Evolutionary conservation across 495 filamentous ascomycete species (phyloP), one percentile per base, ranked within the genome.

Genomic region (Podospora bellae-mahoneyi): DNA sequence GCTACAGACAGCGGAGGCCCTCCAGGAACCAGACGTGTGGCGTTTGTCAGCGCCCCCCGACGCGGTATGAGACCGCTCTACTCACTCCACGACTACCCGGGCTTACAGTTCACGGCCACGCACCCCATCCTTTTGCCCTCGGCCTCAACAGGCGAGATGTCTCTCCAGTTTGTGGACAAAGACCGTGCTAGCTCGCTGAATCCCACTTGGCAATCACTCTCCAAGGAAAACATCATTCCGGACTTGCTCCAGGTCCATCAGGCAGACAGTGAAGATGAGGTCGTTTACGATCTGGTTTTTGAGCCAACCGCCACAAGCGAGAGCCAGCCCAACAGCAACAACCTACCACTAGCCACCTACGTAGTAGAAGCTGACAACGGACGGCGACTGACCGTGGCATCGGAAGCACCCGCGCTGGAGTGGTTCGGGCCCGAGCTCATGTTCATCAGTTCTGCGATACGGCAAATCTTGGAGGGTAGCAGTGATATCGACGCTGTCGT

Each of bases 121-220:
- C 54, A 56, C 10, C 54, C 54, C 1, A 56, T 56, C 19, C 16
- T 56, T 56, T 56, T 20, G 16, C 54, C 54, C 54, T 18, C 15
- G 4, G 5, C 15, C 15, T 20, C 54, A 4, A 18, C 54, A 18
- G 54, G 19, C 16, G 19, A 4, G 0, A 18, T 20, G 19, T 18
- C 19, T 56, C 54, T 56, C 54, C 15, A 56, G 54, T 56, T 56
- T 20, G 54, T 56, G 16, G 19, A 56, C 54, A 56, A 56, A 56
- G 54, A 56, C 19, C 15, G 16, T 4, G 54, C 54, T 13, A 56
- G 54, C 54, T 56, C 54, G 54, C 19, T 56, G 54, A 56, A 56
- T 20, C 54, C 54, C 54, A 56, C 54, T 15, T 56, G 54, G 54
- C 54, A 56, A 56, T 56, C 54, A 56, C 15, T 56, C 6, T 56